Percentiles rank a stretch among this genome's conserved stretches.
These are phyloP conservation scores for Hapsidospora chrysogenum DNA, from an alignment of 495 filamentous ascomycete species.

Conservation along the genomic window DNA sequence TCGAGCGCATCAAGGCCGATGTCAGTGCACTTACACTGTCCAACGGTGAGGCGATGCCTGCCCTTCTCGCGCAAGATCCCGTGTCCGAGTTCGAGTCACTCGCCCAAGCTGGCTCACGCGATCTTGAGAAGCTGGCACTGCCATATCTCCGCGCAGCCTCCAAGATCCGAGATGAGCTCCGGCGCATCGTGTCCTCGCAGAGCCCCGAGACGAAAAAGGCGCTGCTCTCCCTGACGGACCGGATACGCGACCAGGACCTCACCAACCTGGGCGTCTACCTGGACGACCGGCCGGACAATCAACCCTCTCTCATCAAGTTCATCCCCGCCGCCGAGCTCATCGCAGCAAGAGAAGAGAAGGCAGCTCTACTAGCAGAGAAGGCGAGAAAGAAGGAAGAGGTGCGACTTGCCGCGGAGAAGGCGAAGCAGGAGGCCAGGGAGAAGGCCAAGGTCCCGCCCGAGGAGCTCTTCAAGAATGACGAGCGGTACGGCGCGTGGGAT, in stretches of 20 bases:
- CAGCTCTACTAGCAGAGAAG: slow-evolving; percentile 33
- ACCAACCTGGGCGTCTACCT: slow-evolving; percentile 71
- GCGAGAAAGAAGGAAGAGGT: slow-evolving; percentile 43
- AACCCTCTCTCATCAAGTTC: slow-evolving; percentile 70
- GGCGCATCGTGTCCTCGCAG: slow-evolving; percentile 36
- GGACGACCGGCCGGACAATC: slow-evolving; percentile 52
- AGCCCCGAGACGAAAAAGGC: slow-evolving; percentile 30
- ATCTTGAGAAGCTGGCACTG: slow-evolving; percentile 36
- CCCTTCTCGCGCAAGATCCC: slow-evolving; percentile 16
- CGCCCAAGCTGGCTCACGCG: slow-evolving; percentile 18
- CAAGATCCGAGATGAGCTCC: slow-evolving; percentile 48
- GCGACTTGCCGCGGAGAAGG: slow-evolving; percentile 37
- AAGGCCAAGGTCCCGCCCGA: slow-evolving; percentile 52
- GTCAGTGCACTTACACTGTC: slow-evolving; percentile 19
- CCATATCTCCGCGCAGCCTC: slow-evolving; percentile 50
- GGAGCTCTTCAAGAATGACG: slow-evolving; percentile 58
- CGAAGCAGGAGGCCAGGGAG: slow-evolving; percentile 37
- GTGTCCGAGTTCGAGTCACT: slow-evolving; percentile 23
- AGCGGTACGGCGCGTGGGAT: slow-evolving; percentile 68
- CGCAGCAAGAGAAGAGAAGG: slow-evolving; percentile 57
- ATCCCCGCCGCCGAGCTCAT: slow-evolving; percentile 51
- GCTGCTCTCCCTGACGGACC: slow-evolving; percentile 56
- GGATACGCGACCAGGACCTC: slow-evolving; percentile 62
- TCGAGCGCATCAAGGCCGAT: slow-evolving; percentile 19
- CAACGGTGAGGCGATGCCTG: slow-evolving; percentile 8